Evolutionary conservation across 2,329 filamentous ascomycete species (phyloP), one percentile per base, ranked within the genome.

Genomic region (Colletotrichum spinosum): DNA sequence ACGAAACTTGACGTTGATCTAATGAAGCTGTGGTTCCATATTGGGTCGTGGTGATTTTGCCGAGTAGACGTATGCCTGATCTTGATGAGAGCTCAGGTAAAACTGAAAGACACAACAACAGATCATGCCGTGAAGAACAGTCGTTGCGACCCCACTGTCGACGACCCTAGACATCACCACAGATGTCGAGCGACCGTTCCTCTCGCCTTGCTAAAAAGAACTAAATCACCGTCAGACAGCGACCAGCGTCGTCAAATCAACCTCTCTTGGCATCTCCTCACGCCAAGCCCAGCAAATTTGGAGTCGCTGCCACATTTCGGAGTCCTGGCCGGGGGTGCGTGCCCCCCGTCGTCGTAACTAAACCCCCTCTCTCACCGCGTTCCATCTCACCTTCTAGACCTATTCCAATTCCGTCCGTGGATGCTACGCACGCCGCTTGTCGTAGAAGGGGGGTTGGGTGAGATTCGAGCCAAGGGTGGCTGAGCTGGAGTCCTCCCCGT

Each of bases 201-300:
- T 8, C 9, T 13, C 38, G 3, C 6, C 38, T 1, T 6, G 3
- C 38, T 41, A 5, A 45, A 4, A 4, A 12, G 7, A 12, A 3
- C 12, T 1, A 45, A 13, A n/a, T n/a, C 42, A n/a, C 7, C 10
- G 42, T 13, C 42, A n/a, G 9, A 10, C 38, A 45, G 15, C 10
- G 17, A 49, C 8, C 5, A 6, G 35, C 10, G 52, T 35, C 11
- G 39, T 45, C 52, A 41, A 35, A 35, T 15, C 39, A 35, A 15
- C 3, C 15, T 9, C 25, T 50, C 45, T 58, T 58, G 55, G 37
- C 37, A 15, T 11, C 17, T 44, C 45, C 55, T 44, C 35, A 58
- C 38, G 55, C 46, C 46, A 58, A 51, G 55, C 54, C 3, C 8
- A 9, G 38, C 0, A 39, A 39, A 33, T 25, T 48, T 34, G 42